Base-by-base conservation (phyloP, 352 stramenopile genomes). In the Pythium angustatum region DNA sequence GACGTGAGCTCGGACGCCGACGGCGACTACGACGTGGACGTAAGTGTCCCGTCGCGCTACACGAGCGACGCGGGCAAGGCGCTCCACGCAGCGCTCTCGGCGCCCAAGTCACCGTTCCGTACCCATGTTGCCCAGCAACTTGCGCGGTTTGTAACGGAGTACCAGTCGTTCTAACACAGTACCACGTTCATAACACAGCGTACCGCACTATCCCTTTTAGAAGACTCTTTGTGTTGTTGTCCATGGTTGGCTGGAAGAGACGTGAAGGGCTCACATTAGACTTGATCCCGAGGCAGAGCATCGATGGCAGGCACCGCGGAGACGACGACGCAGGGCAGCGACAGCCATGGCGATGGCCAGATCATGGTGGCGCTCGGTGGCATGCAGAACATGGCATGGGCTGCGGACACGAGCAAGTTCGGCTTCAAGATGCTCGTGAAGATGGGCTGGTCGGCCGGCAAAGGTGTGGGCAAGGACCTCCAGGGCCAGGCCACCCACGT, bases 341-440 rank as follows among this genome's bases (percentile, higher is more conserved):
- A 50, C 9, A 30, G 40, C 38, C 67, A 74, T 22, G 55, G 40
- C 38, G 73, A 76, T 17, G 73, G 69, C 27, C 44, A 78, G 51
- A 80, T 78, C 69, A 90, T 95, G 84, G 81, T 95, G 60, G 72
- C 79, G n/a, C 45, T 95, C 45, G 86, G 86, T 26, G 86, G 86
- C 43, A 88, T 91, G 75, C 86, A 95, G 72, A 95, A 95, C 73
- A 95, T 91, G 83, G 86, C 84, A 54, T 95, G 86, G 86, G 84
- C 86, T 10, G 71, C 81, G 21, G 92, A 98, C 69, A 91, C 81
- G 62, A 92, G 75, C 78, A 98, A 98, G 75, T 98, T 98, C 56
- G 96, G 96, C 19, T 95, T 91, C 66, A 96, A 97, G 69, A 96
- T 99, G 87, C 85, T 99, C 31, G 71, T 92, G 22, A 98, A 98